These are phyloP conservation scores for Eutrema yunnanense DNA, from an alignment of 345 rosid genomes.

Conservation along the genomic window DNA sequence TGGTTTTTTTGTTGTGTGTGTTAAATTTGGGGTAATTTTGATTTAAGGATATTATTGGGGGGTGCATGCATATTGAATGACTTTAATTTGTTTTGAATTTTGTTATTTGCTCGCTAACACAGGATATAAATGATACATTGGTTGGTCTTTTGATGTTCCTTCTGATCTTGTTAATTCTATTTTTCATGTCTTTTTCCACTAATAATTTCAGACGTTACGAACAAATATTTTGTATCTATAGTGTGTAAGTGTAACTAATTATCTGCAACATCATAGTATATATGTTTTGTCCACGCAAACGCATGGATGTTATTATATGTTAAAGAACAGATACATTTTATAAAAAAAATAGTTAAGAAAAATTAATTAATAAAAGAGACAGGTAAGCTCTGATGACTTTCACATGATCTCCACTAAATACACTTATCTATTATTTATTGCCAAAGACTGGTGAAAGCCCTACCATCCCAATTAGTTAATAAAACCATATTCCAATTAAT, in stretches of 20 bases:
- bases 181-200: neutral
- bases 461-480: constrained; percentile 19
- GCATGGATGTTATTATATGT: neutral
- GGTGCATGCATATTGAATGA: constrained; percentile 35
- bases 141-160: constrained; percentile 22
- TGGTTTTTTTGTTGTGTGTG: neutral
- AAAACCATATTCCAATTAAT: constrained; percentile 4
- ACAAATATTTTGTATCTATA: neutral
- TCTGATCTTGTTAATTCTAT: neutral
- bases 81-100: constrained; percentile 28
- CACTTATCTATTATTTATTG: constrained; percentile 12
- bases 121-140: constrained; percentile 32
- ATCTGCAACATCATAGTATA: neutral
- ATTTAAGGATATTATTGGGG: constrained; percentile 16
- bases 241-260: neutral
- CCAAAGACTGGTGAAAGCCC: constrained; percentile 18
- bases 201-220: neutral
- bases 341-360: neutral
- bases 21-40: constrained; percentile 16
- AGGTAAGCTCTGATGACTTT: constrained; percentile 30
- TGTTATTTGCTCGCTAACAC: constrained; percentile 27
- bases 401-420: constrained; percentile 34
- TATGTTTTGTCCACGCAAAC: neutral
- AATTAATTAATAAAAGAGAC: constrained; percentile 13
- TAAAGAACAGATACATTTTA: neutral